Evolutionary conservation across 768 basidiomycete genomes (phyloP), one percentile per base, ranked within the genome.

Genomic region (Suillus lakei): DNA sequence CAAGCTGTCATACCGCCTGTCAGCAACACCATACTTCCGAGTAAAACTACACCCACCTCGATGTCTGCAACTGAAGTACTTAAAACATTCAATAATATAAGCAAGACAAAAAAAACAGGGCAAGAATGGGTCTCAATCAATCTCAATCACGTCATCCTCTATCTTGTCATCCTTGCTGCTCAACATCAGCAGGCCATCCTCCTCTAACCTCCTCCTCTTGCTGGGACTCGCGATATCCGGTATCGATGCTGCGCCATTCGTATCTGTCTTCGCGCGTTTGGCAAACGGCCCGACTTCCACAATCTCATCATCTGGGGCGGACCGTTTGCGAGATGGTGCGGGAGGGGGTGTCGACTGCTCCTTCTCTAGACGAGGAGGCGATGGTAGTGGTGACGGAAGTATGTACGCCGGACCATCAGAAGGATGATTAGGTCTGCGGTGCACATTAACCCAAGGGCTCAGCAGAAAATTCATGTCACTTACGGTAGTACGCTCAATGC

Each of bases 121-220:
- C 43, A 51, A 66, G 36, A 62, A 34, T 10, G 9, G 36, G 28
- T 26, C 51, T 84, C 77, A 85, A 71, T 89, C 85, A 68, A 88
- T 83, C 74, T 78, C 83, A 61, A 89, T 88, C 13, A 88, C 74
- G 66, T 89, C 88, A 28, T 85, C 72, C 32, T 79, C 88, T 36
- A 88, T 73, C 69, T 74, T 70, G 67, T 88, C 88, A 64, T 85
- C 80, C 39, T 79, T 82, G 13, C 80, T 78, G 38, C 91, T 91
- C 73, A 95, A 75, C 69, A 92, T 67, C 39, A 95, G 73, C 53
- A 94, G 70, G 10, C 92, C 93, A 63, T 94, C 92, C 70, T 90
- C 88, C 55, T 94, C 92, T 63, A 93, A 72, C 67, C 80, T 76
- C 64, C 86, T 77, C 70, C 83, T 86, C 78, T 92, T 91, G 70